Conservation (phyloP, 345 rosid species). For the Murraya koenigii region DNA sequence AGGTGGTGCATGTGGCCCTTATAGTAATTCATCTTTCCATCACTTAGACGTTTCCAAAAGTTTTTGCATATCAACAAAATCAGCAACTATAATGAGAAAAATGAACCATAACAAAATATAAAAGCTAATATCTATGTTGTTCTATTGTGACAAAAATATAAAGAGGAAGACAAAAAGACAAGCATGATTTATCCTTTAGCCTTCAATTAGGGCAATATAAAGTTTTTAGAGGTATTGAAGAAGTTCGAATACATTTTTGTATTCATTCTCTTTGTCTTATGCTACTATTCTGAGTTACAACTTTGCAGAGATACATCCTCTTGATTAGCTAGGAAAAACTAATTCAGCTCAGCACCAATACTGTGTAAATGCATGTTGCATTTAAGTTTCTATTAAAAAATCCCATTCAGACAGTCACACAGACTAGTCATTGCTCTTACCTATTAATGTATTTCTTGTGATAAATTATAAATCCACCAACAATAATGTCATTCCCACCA, state of each 20-base stretch:
- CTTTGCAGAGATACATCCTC: not conserved
- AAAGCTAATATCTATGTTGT: not conserved
- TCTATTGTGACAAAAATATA: not conserved
- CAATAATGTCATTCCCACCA: slow-evolving; percentile 2
- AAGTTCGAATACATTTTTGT: not conserved
- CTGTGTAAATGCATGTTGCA: not conserved
- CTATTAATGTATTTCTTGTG: not conserved
- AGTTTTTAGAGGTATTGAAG: not conserved
- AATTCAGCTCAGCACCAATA: not conserved
- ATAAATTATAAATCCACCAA: not conserved
- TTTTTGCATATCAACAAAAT: not conserved
- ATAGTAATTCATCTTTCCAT: not conserved
- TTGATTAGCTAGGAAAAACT: not conserved
- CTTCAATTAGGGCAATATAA: not conserved
- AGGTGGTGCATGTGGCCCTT: not conserved
- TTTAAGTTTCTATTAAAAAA: not conserved
- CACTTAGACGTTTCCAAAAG: not conserved
- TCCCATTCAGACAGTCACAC: not conserved
- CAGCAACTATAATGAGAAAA: not conserved
- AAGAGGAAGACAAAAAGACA: not conserved
- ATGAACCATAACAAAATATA: not conserved
- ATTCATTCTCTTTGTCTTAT: not conserved
- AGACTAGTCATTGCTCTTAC: not conserved
- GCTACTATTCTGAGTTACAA: not conserved
- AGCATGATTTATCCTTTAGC: not conserved